A percentile compares a stretch with the other conserved stretches of the same genome.
phyloP scores from a whole-genome alignment of 257 asterid species.

The Henckelia pumila region DNA sequence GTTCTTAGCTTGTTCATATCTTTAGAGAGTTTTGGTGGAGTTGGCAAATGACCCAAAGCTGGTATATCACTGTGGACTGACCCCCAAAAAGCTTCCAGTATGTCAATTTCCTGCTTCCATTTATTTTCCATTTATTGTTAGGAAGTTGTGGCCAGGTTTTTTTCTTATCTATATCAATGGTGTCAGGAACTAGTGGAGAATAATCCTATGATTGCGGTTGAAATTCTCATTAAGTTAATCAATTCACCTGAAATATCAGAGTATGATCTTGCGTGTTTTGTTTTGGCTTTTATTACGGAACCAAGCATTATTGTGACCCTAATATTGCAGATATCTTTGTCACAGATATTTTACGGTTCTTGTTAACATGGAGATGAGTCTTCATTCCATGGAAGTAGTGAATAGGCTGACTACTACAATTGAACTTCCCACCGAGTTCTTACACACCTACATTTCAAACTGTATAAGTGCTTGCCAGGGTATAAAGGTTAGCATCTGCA shows the following conservation, averaged over 20 bases:
- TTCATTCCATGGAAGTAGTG: constrained; percentile 99
- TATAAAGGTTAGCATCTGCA: constrained; percentile 62
- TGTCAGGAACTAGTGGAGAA: constrained; percentile 92
- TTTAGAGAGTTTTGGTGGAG: constrained; percentile 79
- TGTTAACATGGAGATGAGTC: constrained; percentile 99
- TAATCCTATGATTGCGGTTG: constrained; percentile 95
- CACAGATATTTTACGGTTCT: constrained; percentile 93
- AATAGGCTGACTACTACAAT: constrained; percentile 95
- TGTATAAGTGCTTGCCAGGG: constrained; percentile 93
- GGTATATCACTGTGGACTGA: constrained; percentile 95
- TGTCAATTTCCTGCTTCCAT: constrained; percentile 30
- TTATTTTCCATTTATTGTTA: constrained; percentile 11
- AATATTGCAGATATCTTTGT: constrained; percentile 21
- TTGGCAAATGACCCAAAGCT: constrained; percentile 84
- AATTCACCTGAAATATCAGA: constrained; percentile 94
- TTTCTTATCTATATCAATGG: constrained; percentile 23
- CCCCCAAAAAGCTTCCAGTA: constrained; percentile 94
- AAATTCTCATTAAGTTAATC: constrained; percentile 81
- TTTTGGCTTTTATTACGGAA: constrained; percentile 19
- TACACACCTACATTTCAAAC: constrained; percentile 88
- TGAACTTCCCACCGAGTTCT: constrained; percentile 92
- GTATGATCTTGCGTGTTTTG: constrained; percentile 44
- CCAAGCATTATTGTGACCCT: constrained; percentile 8
- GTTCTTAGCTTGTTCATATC: constrained; percentile 18
- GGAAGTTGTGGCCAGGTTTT: constrained; percentile 11